Evolutionary conservation across 2,329 filamentous ascomycete species (phyloP).

Genomic region (Diaporthe velutina): DNA sequence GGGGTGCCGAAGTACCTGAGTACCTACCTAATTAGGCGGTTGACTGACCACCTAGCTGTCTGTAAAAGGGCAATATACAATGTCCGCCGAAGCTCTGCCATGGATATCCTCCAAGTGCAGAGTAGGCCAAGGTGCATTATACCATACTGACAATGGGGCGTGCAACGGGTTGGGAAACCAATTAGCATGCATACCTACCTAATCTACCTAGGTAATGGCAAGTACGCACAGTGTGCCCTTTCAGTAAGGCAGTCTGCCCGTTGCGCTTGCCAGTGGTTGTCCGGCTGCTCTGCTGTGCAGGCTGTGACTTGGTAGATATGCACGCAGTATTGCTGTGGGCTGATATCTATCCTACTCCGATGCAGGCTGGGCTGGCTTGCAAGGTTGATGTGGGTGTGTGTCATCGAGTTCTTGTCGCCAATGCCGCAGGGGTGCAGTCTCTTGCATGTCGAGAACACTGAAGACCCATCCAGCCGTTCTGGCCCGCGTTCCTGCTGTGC

Average conservation of each 20-base stretch:
- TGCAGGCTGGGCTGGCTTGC: conserved; percentile 1
- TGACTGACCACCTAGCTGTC: neutral
- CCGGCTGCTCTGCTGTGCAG: neutral
- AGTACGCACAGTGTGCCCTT: too few species aligned
- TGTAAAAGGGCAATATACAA: too few species aligned
- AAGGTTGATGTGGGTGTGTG: conserved; percentile 17
- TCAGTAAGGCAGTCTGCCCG: neutral
- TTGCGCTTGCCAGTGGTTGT: neutral
- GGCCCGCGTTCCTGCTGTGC: conserved; percentile 1
- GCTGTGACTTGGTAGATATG: neutral
- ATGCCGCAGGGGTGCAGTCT: conserved; percentile 15
- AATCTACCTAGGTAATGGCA: too few species aligned
- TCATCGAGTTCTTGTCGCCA: conserved; percentile 7
- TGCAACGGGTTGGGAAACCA: neutral
- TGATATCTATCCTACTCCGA: conserved; percentile 11
- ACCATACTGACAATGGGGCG: neutral
- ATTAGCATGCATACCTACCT: neutral
- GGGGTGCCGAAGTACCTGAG: neutral
- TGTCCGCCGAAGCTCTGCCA: neutral
- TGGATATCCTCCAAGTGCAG: neutral
- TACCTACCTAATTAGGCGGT: neutral
- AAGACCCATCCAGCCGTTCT: conserved; percentile 10
- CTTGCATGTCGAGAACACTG: conserved; percentile 1
- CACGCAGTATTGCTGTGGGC: conserved; percentile 4
- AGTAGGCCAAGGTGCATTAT: too few species aligned